Base-by-base conservation (phyloP, 495 filamentous ascomycete genomes). In the Lasiosphaeria hispida region DNA sequence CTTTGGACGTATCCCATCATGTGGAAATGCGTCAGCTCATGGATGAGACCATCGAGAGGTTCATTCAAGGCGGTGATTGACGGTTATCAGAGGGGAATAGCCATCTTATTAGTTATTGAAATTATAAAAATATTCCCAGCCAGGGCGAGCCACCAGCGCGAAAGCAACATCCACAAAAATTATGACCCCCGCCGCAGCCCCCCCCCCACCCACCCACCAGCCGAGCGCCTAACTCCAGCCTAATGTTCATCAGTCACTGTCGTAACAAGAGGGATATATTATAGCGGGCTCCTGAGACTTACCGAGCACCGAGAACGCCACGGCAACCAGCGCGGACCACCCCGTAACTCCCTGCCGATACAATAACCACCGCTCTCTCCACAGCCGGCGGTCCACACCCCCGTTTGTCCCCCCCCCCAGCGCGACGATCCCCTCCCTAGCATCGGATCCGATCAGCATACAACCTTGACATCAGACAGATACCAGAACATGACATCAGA, bases 61-160 rank as follows among this genome's bases (percentile, higher is more conserved):
- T 52, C 34, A 52, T 52, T 52, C 48, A 39, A 39, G 48, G 48
- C 48, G 48, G 48, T 52, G 48, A 52, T 52, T 52, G 34, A 52
- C 48, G 48, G 34, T n/a, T 4, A 39, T 30, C 48, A 52, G 36
- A 52, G 34, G 19, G 42, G 14, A 45, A 45, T 10, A 45, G 15
- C 42, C 15, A 45, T 45, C 19, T 17, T 45, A 45, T 45, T 45
- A 18, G 42, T 45, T 45, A 45, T 45, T 45, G 5, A 45, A 45
- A 45, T 45, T 45, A 45, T 45, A 10, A 18, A 45, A 45, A 45
- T 45, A 45, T 45, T 45, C 6, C 42, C 11, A 45, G 19, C 42
- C 42, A 18, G 42, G 42, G 42, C 15, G 42, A 45, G 42, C 42
- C 9, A 15, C 42, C 42, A 45, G 19, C 42, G 14, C 42, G 13